Conservation (phyloP, 306 rosid species). For the Fragaria vesca region DNA sequence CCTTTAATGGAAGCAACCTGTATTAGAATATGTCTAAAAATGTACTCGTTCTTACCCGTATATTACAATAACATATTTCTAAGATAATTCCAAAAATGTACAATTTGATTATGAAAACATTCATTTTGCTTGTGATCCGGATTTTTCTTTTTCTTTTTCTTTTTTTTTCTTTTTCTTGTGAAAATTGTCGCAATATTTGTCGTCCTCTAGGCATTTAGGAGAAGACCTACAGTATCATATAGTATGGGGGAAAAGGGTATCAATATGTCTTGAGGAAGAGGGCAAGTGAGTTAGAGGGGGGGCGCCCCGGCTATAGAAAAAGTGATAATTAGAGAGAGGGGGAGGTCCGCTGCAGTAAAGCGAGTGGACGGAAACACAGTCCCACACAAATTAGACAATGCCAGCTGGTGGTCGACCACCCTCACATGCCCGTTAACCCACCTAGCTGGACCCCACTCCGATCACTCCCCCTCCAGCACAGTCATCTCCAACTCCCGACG, state of each 20-base stretch:
- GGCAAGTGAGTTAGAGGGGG: not conserved
- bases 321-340: not conserved
- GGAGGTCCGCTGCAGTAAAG: slow-evolving; percentile 16
- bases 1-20: too few species aligned
- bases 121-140: not conserved
- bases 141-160: too few species aligned
- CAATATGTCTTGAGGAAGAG: not conserved
- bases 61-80: too few species aligned
- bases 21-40: not conserved
- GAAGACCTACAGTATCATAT: not conserved
- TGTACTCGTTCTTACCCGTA: not conserved
- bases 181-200: not conserved
- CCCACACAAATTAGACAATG: slow-evolving; percentile 42
- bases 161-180: too few species aligned
- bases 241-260: not conserved
- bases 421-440: slow-evolving; percentile 43
- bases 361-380: slow-evolving; percentile 15
- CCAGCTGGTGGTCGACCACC: slow-evolving; percentile 64
- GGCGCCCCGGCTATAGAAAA: not conserved
- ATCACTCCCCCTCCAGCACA: not conserved
- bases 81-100: not conserved
- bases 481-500: not conserved
- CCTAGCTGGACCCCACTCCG: slow-evolving; percentile 24
- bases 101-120: not conserved
- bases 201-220: not conserved